Conservation (phyloP, 1,284 basidiomycete genomes). For the Coriolopsis trogii region DNA sequence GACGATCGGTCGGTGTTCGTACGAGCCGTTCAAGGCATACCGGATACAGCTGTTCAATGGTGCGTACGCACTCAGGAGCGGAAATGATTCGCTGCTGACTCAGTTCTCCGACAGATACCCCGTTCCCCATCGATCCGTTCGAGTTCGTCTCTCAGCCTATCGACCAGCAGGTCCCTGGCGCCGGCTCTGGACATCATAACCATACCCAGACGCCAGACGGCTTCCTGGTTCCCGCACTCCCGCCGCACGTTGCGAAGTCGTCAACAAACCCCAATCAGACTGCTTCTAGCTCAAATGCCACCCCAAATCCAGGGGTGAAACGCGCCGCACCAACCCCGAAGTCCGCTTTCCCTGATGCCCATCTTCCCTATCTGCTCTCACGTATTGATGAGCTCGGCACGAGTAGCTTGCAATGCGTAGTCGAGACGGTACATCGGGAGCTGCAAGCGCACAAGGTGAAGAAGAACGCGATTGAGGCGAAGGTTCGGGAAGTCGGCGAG, state of each 20-base stretch:
- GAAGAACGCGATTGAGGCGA: conserved; percentile 81
- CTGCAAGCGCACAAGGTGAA: conserved; percentile 68
- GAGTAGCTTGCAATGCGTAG: conserved; percentile 62
- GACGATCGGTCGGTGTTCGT: conserved; percentile 58
- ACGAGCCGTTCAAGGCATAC: conserved; percentile 68
- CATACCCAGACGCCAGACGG: conserved; percentile 19
- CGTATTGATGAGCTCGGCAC: conserved; percentile 61
- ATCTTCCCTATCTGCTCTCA: conserved; percentile 58
- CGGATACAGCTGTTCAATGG: conserved; percentile 81
- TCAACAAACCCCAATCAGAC: not conserved
- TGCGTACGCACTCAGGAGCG: conserved; percentile 35
- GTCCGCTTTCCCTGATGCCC: conserved; percentile 66
- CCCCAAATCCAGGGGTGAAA: conserved; percentile 26
- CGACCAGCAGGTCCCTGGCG: conserved; percentile 30
- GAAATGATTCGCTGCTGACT: conserved; percentile 1
- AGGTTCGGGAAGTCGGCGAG: conserved; percentile 73
- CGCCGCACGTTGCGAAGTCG: conserved; percentile 28
- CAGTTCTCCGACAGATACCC: conserved; percentile 57
- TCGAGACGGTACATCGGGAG: conserved; percentile 73
- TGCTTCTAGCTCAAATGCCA: conserved; percentile 12
- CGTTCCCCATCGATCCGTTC: conserved; percentile 78
- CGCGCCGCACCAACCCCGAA: conserved; percentile 49
- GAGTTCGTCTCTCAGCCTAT: conserved; percentile 61
- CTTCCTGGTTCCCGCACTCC: conserved; percentile 45
- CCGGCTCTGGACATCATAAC: conserved; percentile 21